Evolutionary conservation across 805 yeast genomes (phyloP).

Genomic region (Blastobotrys chiropterorum): DNA sequence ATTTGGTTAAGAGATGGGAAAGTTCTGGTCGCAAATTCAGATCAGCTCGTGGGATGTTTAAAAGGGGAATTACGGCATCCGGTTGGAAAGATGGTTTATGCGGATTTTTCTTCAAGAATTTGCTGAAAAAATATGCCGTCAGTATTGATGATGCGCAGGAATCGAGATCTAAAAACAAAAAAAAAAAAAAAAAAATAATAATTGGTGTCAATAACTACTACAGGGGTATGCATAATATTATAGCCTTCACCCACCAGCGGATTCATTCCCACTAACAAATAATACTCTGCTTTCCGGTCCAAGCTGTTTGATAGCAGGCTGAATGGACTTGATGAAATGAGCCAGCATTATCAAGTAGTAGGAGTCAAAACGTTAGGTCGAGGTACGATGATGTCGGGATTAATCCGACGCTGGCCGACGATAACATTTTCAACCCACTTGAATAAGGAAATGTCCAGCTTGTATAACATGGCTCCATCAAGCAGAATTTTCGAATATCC

Average conservation of each 20-base stretch:
- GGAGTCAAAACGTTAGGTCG: no score
- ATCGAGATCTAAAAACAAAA: slow-evolving; percentile 54
- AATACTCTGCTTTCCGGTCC: background rate
- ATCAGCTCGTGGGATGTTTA: slow-evolving; percentile 67
- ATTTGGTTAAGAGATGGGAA: slow-evolving; percentile 41
- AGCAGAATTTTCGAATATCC: background rate
- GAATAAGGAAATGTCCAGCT: background rate
- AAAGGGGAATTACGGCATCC: slow-evolving; percentile 52
- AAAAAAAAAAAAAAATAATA: background rate
- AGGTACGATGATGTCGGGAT: no score
- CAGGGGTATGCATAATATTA: no score
- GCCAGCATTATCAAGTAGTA: background rate
- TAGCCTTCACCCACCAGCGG: no score
- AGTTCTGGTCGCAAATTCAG: slow-evolving; percentile 68
- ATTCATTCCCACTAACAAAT: background rate
- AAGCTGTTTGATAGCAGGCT: background rate
- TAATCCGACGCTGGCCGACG: background rate
- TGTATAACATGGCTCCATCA: background rate
- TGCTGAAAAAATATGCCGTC: slow-evolving; percentile 54
- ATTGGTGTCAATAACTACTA: background rate
- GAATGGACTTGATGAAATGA: background rate
- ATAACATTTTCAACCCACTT: background rate
- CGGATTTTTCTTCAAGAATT: slow-evolving; percentile 24
- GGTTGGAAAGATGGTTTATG: slow-evolving; percentile 9
- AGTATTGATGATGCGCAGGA: slow-evolving; percentile 73